Evolutionary conservation across 306 rosid genomes (phyloP).

Genomic region (Cercis canadensis): DNA sequence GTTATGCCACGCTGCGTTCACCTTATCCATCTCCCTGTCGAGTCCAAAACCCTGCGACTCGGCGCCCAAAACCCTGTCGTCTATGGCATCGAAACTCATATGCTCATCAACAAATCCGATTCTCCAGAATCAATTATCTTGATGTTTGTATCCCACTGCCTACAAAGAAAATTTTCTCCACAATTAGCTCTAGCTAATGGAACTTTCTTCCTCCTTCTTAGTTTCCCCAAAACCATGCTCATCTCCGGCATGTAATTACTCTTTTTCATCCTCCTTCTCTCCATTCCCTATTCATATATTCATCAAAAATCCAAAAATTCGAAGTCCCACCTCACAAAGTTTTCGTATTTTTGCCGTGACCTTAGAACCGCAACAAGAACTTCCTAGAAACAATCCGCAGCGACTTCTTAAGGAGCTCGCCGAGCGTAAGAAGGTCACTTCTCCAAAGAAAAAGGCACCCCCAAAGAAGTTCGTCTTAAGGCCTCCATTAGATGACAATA

Average conservation of each 20-base stretch:
- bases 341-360: constrained; percentile 65
- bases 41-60: constrained; percentile 45
- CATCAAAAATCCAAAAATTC: constrained; percentile 36
- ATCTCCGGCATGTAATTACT: constrained; percentile 43
- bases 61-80: constrained; percentile 35
- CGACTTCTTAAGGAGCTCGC: constrained; percentile 89
- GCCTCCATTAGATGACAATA: constrained; percentile 88
- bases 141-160: constrained; percentile 5
- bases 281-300: constrained; percentile 53
- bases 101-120: background rate
- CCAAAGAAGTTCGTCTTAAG: constrained; percentile 70
- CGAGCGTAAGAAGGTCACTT: constrained; percentile 73
- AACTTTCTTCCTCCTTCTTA: constrained; percentile 72
- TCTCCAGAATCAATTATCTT: constrained; percentile 18
- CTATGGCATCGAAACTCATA: constrained; percentile 28
- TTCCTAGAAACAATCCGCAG: constrained; percentile 80
- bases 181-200: constrained; percentile 51
- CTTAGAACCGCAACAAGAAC: constrained; percentile 67
- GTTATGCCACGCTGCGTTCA: constrained; percentile 3
- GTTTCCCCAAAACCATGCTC: constrained; percentile 50
- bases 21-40: constrained; percentile 38
- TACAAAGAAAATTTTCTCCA: constrained; percentile 4
- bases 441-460: constrained; percentile 74
- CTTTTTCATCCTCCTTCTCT: constrained; percentile 65
- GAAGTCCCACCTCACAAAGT: constrained; percentile 31